Evolutionary conservation across 2,329 filamentous ascomycete species (phyloP), one percentile per base, ranked within the genome.

Genomic region (Clarireedia homoeocarpa): DNA sequence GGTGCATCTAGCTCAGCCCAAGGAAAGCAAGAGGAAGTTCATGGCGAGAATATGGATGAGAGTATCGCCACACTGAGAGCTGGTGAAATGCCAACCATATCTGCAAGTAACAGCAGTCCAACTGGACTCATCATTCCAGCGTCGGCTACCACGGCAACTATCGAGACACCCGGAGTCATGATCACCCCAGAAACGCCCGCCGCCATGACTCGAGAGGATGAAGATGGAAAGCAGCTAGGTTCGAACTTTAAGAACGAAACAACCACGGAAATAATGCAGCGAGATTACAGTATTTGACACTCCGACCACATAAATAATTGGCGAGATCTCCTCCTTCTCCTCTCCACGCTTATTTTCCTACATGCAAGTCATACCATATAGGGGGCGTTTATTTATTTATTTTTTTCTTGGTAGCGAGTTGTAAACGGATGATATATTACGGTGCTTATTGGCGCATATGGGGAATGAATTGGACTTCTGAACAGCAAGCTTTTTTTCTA

Each of bases 101-200:
- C 27, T 30, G n/a, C 9, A 17, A 24, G 44, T 9, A 30, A 5
- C 39, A 17, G 17, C 17, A 44, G n/a, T 39, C 17, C 45, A 14
- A 26, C 34, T 1, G 45, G n/a, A 12, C 51, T 49, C 5, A 12
- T n/a, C 24, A 49, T 54, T 34, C 51, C 45, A 54, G 38, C 26
- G 56, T 55, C 40, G 58, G 58, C 30, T 9, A 54, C 61, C 10
- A 53, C 60, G 14, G 48, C 58, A n/a, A 59, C 63, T 36, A 38
- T 44, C 12, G 55, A 55, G 5, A 65, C 65, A 20, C 63, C 67
- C 4, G 59, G 65, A 48, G 59, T 67, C 2, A 66, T 61, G 57
- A 39, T 67, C 27, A 69, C 66, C 1, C 64, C 67, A 9, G 65
- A 63, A 24, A 67, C 66, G 1, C 64, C 65, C 24, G 62, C 58